Evolutionary conservation across 257 asterid species (phyloP).

Genomic region (Penstemon davidsonii): DNA sequence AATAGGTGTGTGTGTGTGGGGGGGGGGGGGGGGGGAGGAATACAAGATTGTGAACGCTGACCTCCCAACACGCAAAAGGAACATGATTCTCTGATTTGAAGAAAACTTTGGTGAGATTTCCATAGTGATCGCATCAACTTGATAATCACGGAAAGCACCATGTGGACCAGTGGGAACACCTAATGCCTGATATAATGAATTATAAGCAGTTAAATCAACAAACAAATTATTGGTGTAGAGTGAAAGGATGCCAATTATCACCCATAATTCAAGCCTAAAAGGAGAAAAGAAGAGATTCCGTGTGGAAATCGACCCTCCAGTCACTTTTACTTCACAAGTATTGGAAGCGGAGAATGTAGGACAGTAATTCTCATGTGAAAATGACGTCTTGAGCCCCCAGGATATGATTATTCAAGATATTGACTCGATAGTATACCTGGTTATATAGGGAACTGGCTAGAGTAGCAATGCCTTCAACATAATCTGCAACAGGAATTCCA

Average conservation of each 20-base stretch:
- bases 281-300: neutral
- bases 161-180: slow-evolving; percentile 98
- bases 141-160: slow-evolving; percentile 97
- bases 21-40: too few species aligned
- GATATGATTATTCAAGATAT: slow-evolving; percentile 17
- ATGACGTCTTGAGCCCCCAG: neutral
- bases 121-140: slow-evolving; percentile 91
- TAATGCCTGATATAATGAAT: slow-evolving; percentile 59
- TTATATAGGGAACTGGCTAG: slow-evolving; percentile 86
- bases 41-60: slow-evolving; percentile 26
- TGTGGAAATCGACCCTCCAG: too few species aligned
- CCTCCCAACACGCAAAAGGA: slow-evolving; percentile 84
- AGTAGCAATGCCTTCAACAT: slow-evolving; percentile 86
- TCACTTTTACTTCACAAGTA: too few species aligned
- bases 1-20: too few species aligned
- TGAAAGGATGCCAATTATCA: too few species aligned
- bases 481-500: slow-evolving; percentile 68
- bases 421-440: slow-evolving; percentile 54
- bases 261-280: slow-evolving; percentile 17
- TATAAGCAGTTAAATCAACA: neutral
- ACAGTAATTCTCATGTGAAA: neutral
- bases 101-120: slow-evolving; percentile 66
- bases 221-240: too few species aligned
- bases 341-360: neutral
- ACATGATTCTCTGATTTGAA: slow-evolving; percentile 47